Conservation (phyloP, 768 basidiomycete genomes). For the Tulasnella sp. region DNA sequence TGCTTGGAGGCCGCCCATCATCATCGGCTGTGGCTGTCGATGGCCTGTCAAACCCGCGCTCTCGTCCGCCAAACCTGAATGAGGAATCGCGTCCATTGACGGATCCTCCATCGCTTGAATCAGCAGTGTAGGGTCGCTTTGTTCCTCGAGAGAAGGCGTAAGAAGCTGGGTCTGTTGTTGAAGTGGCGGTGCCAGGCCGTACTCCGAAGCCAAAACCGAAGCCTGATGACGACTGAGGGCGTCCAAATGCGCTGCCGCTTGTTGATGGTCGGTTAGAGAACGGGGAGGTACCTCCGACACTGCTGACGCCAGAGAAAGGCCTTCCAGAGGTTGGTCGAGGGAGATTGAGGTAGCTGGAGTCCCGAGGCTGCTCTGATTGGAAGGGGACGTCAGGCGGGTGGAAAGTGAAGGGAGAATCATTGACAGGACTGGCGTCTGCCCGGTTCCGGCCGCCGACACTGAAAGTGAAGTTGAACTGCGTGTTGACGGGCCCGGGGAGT, state of each 20-base stretch:
- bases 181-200: slow-evolving; percentile 30
- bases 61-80: slow-evolving; percentile 25
- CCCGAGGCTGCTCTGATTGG: slow-evolving; percentile 12
- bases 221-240: slow-evolving; percentile 28
- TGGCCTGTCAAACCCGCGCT: slow-evolving; percentile 30
- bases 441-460: slow-evolving; percentile 4
- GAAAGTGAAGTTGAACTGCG: slow-evolving; percentile 22
- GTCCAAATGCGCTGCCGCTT: slow-evolving; percentile 31
- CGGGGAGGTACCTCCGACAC: slow-evolving; percentile 32
- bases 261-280: slow-evolving; percentile 28
- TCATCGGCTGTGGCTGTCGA: slow-evolving; percentile 21
- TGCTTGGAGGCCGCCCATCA: slow-evolving; percentile 31
- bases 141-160: slow-evolving; percentile 35
- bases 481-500: slow-evolving; percentile 24
- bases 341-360: slow-evolving; percentile 22
- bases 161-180: slow-evolving; percentile 34
- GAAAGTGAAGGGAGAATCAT: slow-evolving; percentile 34
- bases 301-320: slow-evolving; percentile 35
- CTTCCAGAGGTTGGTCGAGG: slow-evolving; percentile 33
- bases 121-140: slow-evolving; percentile 34
- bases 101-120: slow-evolving; percentile 34
- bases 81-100: slow-evolving; percentile 21
- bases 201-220: slow-evolving; percentile 16
- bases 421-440: slow-evolving; percentile 30
- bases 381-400: slow-evolving; percentile 32